Base-by-base conservation (phyloP, 177 flowering plant genomes). In the Vitis hybrid region DNA sequence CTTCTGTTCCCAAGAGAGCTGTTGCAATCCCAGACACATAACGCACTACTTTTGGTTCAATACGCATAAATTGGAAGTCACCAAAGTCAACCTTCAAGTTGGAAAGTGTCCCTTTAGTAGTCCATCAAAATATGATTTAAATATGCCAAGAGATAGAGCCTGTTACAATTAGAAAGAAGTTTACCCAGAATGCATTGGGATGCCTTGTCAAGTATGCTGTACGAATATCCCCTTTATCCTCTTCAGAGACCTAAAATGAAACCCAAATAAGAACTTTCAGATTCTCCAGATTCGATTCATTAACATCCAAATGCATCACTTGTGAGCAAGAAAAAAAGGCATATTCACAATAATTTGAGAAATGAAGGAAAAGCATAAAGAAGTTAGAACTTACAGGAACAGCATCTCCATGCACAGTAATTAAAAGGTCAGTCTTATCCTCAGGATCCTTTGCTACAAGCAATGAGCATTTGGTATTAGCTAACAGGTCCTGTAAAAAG, bases 1-100 rank as follows among this genome's bases (percentile, higher is more conserved):
- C 99, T 90, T 96, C 99, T 49, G 97, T 88, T 72, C 97, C 94
- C 71, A 88, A 77, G 65, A 89, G 78, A 69, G 99, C 90, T 64
- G 99, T 89, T 17, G 99, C 99, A 71, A 91, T 93, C 55, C 99
- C 99, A 61, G 98, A 90, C 13, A 92, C 97, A 83, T 83, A 95
- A 49, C 90, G 82, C 61, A 95, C 93, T 79, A 79, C 88, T 78
- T 85, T 88, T 78, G 98, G 99, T 79, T 87, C 86, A 73, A 95
- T 91, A 24, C 90, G 93, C 80, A 93, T 32, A 76, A 95, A 93
- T 78, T 88, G 88, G 78, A 95, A 93, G 82, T 93, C 98, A 63
- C 96, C 98, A 84, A 91, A 94, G 78, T 92, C 99, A 78, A 95
- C 99, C 99, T 94, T 79, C 73, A 76, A 2, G 62, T 54, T 24